These are phyloP conservation scores for Solanum chmielewskii DNA, from an alignment of 257 asterid genomes.

Conservation along the genomic window DNA sequence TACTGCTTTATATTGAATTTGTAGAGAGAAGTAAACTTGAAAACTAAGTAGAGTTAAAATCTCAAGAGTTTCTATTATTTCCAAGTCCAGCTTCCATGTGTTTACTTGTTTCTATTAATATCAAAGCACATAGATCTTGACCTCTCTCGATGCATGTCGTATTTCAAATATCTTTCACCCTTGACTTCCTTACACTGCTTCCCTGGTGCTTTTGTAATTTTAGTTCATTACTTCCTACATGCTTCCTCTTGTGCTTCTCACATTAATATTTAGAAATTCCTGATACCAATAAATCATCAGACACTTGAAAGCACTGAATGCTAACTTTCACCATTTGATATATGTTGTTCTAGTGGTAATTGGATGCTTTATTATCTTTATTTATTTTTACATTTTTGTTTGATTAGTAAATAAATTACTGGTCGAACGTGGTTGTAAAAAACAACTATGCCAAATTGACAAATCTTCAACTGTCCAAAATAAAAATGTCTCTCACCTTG, in stretches of 20 bases:
- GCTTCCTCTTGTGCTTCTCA: background rate
- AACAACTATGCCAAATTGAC: background rate
- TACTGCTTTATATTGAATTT: background rate
- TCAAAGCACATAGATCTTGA: background rate
- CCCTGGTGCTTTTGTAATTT: background rate
- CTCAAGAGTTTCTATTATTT: background rate
- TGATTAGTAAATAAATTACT: background rate
- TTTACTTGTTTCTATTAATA: background rate
- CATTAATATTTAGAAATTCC: background rate
- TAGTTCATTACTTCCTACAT: background rate
- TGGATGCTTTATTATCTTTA: background rate
- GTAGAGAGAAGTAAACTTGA: background rate
- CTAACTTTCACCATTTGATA: background rate
- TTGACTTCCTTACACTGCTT: background rate
- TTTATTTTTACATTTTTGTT: background rate
- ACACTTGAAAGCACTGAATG: background rate
- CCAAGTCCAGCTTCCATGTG: background rate
- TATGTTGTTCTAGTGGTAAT: background rate
- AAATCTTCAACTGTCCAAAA: background rate
- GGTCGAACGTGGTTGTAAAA: background rate
- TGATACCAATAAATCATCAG: background rate
- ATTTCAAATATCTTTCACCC: background rate
- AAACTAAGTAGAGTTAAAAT: background rate
- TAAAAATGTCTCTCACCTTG: conserved; percentile 42
- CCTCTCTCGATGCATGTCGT: background rate